These are phyloP conservation scores for Yamadazyma phyllophila DNA, from an alignment of 805 yeast species.

Conservation along the genomic window DNA sequence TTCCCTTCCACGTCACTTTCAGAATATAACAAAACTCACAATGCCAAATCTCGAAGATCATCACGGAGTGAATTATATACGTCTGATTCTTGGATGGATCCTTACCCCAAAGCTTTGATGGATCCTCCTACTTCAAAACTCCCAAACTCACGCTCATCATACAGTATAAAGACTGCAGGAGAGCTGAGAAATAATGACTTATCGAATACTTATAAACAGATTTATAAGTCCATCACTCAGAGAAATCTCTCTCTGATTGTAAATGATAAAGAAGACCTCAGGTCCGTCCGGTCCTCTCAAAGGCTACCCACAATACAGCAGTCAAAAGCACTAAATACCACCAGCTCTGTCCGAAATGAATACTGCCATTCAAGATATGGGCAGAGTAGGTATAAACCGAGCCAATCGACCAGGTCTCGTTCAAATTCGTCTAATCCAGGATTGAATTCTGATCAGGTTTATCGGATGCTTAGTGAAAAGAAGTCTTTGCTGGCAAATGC, in stretches of 20 bases:
- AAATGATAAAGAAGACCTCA: constrained; percentile 11
- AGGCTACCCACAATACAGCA: constrained; percentile 18
- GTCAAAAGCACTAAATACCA: constrained; percentile 7
- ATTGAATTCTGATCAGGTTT: constrained; percentile 13
- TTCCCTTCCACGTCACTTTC: constrained; percentile 38
- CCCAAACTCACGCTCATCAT: constrained; percentile 21
- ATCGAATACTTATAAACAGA: constrained; percentile 31
- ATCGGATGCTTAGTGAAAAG: constrained; percentile 11
- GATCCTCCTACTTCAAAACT: constrained; percentile 2
- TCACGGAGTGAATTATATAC: constrained; percentile 42
- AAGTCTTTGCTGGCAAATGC: neutral
- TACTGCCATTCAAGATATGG: neutral
- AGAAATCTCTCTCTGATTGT: constrained; percentile 22
- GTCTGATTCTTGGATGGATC: constrained; percentile 55
- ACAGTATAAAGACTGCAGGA: constrained; percentile 20
- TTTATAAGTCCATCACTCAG: constrained; percentile 37
- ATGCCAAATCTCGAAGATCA: constrained; percentile 31
- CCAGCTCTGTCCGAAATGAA: constrained; percentile 6
- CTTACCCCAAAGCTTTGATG: constrained; percentile 15
- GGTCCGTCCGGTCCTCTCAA: constrained; percentile 13
- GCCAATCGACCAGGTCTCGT: neutral
- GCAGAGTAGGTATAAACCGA: neutral
- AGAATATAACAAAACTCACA: constrained; percentile 29
- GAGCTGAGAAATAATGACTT: constrained; percentile 19
- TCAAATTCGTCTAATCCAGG: neutral